Conservation (phyloP, 2,329 filamentous ascomycete species). For the Pseudocercospora crystallina region DNA sequence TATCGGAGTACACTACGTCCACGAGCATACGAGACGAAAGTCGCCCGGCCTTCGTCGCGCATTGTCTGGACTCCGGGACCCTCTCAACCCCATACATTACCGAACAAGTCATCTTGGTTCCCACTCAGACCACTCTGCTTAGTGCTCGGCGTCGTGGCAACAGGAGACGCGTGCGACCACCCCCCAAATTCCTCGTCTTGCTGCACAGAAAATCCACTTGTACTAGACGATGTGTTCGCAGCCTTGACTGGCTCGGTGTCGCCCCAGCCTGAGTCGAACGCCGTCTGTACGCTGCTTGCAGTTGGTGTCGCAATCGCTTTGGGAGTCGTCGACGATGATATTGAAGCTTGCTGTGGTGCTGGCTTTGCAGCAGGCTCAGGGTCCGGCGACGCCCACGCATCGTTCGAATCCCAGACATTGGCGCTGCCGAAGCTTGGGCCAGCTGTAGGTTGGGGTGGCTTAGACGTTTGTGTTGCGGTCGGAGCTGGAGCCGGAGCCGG, state of each 20-base stretch:
- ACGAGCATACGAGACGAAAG: background rate
- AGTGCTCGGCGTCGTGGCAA: constrained; percentile 41
- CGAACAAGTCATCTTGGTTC: constrained; percentile 77
- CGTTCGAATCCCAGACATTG: constrained; percentile 76
- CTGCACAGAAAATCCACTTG: constrained; percentile 56
- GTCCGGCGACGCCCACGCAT: constrained; percentile 75
- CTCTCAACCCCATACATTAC: constrained; percentile 84
- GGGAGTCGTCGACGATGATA: constrained; percentile 41
- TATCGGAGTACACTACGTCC: too few relatives aligned
- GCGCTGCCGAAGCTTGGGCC: constrained; percentile 8
- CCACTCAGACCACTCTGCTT: constrained; percentile 53
- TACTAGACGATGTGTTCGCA: constrained; percentile 34
- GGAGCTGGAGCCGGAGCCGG: constrained; percentile 41
- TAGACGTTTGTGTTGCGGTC: constrained; percentile 33
- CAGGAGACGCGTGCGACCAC: constrained; percentile 71
- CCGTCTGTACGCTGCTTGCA: constrained; percentile 21
- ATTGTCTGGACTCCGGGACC: background rate
- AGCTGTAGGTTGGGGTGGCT: constrained; percentile 7
- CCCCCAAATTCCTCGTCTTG: constrained; percentile 96
- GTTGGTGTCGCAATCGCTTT: constrained; percentile 43
- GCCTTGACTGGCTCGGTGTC: constrained; percentile 61
- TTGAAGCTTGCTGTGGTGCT: constrained; percentile 35
- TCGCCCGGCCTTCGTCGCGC: background rate
- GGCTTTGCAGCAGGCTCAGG: constrained; percentile 41
- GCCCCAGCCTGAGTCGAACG: constrained; percentile 57